Evolutionary conservation across 305 asterid genomes (phyloP).

Genomic region (Fraxinus dipetala): DNA sequence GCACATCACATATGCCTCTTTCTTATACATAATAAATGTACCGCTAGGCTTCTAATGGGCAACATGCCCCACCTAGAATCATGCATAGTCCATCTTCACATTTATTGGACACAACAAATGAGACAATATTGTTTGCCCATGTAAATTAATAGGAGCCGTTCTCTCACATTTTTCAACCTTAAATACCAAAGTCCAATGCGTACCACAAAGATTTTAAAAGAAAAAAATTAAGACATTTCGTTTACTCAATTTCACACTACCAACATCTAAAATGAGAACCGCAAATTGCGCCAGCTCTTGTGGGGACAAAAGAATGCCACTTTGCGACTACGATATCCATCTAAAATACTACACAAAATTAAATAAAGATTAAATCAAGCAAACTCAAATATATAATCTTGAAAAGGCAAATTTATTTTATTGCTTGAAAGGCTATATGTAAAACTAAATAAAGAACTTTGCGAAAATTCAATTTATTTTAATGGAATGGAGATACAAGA

Average conservation of each 20-base stretch:
- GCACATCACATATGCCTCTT: neutral
- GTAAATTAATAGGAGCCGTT: constrained; percentile 4
- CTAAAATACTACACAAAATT: neutral
- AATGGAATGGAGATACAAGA: constrained; percentile 30
- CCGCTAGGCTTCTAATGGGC: neutral
- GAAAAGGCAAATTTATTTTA: constrained; percentile 17
- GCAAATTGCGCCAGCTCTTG: constrained; percentile 39
- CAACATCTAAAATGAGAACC: constrained; percentile 29
- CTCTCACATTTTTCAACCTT: constrained; percentile 10
- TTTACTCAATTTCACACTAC: constrained; percentile 22
- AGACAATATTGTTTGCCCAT: neutral
- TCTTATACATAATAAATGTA: neutral
- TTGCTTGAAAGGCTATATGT: constrained; percentile 16
- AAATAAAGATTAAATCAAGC: neutral
- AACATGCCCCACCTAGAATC: neutral
- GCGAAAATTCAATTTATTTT: constrained; percentile 23
- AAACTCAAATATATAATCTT: neutral
- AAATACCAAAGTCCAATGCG: constrained; percentile 17
- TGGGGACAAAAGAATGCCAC: constrained; percentile 35
- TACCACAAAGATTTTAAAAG: neutral
- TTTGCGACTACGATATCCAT: constrained; percentile 20
- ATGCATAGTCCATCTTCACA: neutral
- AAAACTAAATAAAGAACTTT: constrained; percentile 19
- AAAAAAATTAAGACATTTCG: constrained; percentile 2
- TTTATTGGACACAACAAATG: constrained; percentile 22